Evolutionary conservation across 2,329 filamentous ascomycete species (phyloP).

Genomic region (Pleoardoris graminearum): DNA sequence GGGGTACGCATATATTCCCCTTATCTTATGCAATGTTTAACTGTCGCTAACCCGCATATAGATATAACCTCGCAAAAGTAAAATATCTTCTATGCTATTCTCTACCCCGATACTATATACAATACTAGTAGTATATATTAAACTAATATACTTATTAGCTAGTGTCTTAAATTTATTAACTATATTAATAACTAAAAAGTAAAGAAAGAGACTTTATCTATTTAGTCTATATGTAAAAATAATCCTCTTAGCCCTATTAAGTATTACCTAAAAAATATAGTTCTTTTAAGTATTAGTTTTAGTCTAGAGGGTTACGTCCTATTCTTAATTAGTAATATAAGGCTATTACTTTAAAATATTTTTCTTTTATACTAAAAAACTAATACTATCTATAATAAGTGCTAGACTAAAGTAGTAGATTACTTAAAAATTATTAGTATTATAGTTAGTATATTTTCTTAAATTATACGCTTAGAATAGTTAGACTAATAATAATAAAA

Average conservation of each 20-base stretch:
- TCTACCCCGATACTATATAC: conserved; percentile 88
- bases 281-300: conserved; percentile 88
- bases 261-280: conserved; percentile 88
- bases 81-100: conserved; percentile 73
- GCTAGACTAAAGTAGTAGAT: conserved; percentile 82
- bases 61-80: conserved; percentile 62
- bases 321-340: conserved; percentile 94
- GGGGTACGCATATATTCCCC: not conserved
- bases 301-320: conserved; percentile 92
- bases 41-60: conserved; percentile 21
- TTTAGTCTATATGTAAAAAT: conserved; percentile 80
- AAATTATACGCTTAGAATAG: not conserved
- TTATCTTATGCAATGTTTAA: not conserved
- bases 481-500: conserved; percentile 13
- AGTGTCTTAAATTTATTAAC: conserved; percentile 76
- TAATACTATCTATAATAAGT: conserved; percentile 67
- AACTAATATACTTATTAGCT: conserved; percentile 76
- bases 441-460: conserved; percentile 71
- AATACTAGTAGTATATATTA: conserved; percentile 83
- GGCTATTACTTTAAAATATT: conserved; percentile 74
- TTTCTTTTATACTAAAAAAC: conserved; percentile 79
- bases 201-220: conserved; percentile 64
- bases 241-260: conserved; percentile 82
- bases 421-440: conserved; percentile 95
- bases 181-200: conserved; percentile 73